Base-by-base conservation (phyloP, 192 early-diverging fungal genomes). In the Coemansia sp. region DNA sequence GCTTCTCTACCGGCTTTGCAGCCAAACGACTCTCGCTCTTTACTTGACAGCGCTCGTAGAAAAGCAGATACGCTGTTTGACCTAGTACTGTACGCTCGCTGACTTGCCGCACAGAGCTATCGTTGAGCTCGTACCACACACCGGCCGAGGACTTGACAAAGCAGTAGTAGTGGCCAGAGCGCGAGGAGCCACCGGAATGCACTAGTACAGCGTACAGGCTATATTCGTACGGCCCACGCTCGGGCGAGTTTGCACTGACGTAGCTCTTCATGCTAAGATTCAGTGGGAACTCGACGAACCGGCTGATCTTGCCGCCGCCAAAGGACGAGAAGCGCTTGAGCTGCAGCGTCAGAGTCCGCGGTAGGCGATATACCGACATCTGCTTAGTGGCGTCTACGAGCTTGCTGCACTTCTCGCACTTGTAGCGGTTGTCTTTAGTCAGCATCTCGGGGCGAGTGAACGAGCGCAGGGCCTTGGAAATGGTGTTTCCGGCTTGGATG, bases 101-200 rank as follows among this genome's bases (percentile, higher is more conserved):
- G 38, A 92, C 93, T 57, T 88, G 87, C 18, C 80, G 74, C 6
- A 96, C 94, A 79, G 85, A 83, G 57, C 85, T 85, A 74, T 95
- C 94, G 71, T 95, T 88, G 88, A 93, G 92, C 42, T 88, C 83
- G 63, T 90, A 93, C 93, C 93, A 97, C 12, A 87, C 84, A 5
- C 91, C 93, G 33, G 89, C 86, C 1, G 93, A 81, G n/a, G 87
- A 85, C 75, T 92, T 91, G 49, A 95, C 90, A 78, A 86, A 97
- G 42, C 90, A 89, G 66, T 88, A 94, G 74, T 97, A 97, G 74
- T 97, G 96, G 13, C 96, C 96, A 7, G 92, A 93, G 62, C 91
- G 86, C 64, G 88, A 89, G 1, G 88, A 77, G 27, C 84, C 71
- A 8, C 96, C 96, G 0, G 88, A 57, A 67, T 97, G 96, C 5